phyloP scores from a whole-genome alignment of 768 basidiomycete species.

The Steccherinum ochraceum region DNA sequence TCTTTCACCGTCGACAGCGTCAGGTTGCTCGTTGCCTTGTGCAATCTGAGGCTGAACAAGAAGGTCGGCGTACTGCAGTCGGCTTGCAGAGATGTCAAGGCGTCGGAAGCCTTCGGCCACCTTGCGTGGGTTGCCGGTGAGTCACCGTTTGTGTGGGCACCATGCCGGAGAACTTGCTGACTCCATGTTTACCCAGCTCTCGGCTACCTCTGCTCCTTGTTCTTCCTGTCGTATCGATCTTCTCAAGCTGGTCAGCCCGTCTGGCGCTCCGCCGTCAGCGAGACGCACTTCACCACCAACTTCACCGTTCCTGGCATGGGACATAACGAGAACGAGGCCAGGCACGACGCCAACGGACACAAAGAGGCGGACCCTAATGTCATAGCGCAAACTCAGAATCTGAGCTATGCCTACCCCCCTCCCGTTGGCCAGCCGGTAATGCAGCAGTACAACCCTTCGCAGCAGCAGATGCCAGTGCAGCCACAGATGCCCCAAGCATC shows the following conservation, averaged over 20 bases:
- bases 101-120: conserved; percentile 23
- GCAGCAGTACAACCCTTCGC: background rate
- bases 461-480: too few relatives aligned
- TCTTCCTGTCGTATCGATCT: conserved; percentile 4
- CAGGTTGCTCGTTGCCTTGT: conserved; percentile 4
- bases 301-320: background rate
- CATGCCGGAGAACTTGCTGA: background rate
- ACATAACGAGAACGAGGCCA: background rate
- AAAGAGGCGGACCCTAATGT: background rate
- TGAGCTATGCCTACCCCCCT: background rate
- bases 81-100: conserved; percentile 20
- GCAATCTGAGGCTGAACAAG: conserved; percentile 5
- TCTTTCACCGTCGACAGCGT: conserved; percentile 13
- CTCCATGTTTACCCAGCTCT: background rate
- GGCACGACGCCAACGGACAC: background rate
- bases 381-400: background rate
- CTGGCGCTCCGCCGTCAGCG: conserved; percentile 6
- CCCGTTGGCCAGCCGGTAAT: background rate
- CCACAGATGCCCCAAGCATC: too few relatives aligned
- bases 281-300: background rate
- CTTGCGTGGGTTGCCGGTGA: conserved; percentile 18
- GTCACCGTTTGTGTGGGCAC: background rate
- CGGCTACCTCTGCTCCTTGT: conserved; percentile 3
- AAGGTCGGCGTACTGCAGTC: conserved; percentile 8
- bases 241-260: conserved; percentile 1